Conservation (phyloP, 2,329 filamentous ascomycete genomes). For the Aspergillus eucalypticola region DNA sequence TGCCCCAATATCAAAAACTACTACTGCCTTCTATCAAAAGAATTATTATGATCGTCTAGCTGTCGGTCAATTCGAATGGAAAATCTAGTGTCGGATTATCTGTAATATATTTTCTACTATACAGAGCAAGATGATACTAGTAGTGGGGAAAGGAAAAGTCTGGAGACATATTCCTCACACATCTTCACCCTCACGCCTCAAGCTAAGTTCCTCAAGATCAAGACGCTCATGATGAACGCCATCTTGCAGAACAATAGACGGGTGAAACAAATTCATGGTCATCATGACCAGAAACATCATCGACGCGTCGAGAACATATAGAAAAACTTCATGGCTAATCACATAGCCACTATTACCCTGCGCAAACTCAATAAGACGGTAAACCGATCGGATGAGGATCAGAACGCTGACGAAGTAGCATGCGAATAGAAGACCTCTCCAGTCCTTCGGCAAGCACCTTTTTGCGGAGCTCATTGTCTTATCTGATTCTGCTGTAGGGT, state of each 20-base stretch:
- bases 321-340: slow-evolving; percentile 5
- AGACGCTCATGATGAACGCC: background rate
- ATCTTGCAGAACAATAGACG: slow-evolving; percentile 2
- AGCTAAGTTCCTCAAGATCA: background rate
- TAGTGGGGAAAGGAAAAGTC: too few species aligned
- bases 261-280: slow-evolving; percentile 13
- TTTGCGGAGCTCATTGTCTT: background rate
- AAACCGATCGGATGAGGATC: slow-evolving; percentile 1
- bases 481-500: background rate
- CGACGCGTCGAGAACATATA: slow-evolving; percentile 11
- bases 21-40: too few species aligned
- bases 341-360: slow-evolving; percentile 9
- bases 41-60: too few species aligned
- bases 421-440: background rate
- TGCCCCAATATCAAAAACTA: too few species aligned
- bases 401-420: background rate
- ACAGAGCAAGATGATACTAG: too few species aligned
- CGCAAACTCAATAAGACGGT: slow-evolving; percentile 9
- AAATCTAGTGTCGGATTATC: too few species aligned
- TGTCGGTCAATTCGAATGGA: too few species aligned
- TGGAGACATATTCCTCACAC: too few species aligned
- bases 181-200: background rate
- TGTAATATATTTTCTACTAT: too few species aligned
- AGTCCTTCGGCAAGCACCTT: background rate
- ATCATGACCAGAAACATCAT: slow-evolving; percentile 13